Conservation (phyloP, 2,329 filamentous ascomycete genomes). For the Pyrenophora tritici-repentis region DNA sequence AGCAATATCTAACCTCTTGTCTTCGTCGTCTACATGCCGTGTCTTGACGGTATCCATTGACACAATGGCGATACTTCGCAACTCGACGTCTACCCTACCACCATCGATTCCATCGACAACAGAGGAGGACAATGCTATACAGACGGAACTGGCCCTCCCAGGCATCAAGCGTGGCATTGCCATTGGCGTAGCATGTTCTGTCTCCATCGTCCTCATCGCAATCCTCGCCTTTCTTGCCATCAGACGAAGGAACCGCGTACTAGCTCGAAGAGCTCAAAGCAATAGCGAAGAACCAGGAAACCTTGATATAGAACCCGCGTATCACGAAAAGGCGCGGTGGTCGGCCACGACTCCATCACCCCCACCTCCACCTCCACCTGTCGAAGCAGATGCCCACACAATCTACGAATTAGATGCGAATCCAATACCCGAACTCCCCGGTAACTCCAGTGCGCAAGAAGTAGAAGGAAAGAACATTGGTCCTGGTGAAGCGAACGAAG, state of each 20-base stretch:
- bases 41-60: not conserved
- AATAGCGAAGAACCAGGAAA: constrained; percentile 6
- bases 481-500: constrained; percentile 8
- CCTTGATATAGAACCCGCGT: constrained; percentile 13
- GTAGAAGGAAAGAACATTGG: constrained; percentile 13
- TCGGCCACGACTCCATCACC: not conserved
- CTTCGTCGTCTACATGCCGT: not conserved
- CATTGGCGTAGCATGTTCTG: constrained; percentile 33
- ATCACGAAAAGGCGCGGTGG: constrained; percentile 21
- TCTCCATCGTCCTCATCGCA: constrained; percentile 28
- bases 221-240: constrained; percentile 29
- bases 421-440: constrained; percentile 27
- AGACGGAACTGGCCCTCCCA: constrained; percentile 22
- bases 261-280: constrained; percentile 1
- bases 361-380: constrained; percentile 7
- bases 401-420: constrained; percentile 32
- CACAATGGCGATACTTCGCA: constrained; percentile 9
- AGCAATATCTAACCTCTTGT: not conserved
- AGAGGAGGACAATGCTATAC: constrained; percentile 1
- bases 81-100: constrained; percentile 2
- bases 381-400: constrained; percentile 27
- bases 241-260: constrained; percentile 24
- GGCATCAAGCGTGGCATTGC: constrained; percentile 39
- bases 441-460: constrained; percentile 21
- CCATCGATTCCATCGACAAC: not conserved